Evolutionary conservation across 163 green algal genomes (phyloP), one percentile per base, ranked within the genome.

Genomic region (Prototheca wickerhamii): DNA sequence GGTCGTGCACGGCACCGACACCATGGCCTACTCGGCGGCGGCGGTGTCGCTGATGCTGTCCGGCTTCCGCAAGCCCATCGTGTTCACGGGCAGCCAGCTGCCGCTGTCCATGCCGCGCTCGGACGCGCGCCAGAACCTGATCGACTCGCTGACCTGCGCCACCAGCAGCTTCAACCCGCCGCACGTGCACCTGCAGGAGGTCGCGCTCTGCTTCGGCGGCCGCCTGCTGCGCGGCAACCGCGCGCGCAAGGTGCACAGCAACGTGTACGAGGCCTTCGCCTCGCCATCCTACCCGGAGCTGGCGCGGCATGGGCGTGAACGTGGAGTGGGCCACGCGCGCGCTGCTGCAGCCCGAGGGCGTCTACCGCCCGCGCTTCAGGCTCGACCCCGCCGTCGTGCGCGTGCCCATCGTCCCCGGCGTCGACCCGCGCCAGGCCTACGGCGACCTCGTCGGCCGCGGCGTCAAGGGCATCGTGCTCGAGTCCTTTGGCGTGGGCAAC

Each of bases 401-500:
- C 31, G 59, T 96, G 2, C 84, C 89, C 4, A 86, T 96, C 29
- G 79, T 95, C 23, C 87, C 89, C 0, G 90, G 89, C 26, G 74
- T 54, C 32, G 86, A 96, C 72, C 88, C 89, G 0, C 70, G 80
- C 1, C 37, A 70, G 42, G 62, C 71, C 32, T 95, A 94, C 62
- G 88, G 88, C 21, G 84, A 93, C 63, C 58, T 89, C 4, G 70
- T 72, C 29, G 70, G 34, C 4, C 56, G 85, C 7, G 81, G 84
- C 1, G 81, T 94, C 31, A 64, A 69, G 12, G 88, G 86, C 17
- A 65, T 92, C 2, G 78, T 91, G 25, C 76, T 91, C 29, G 89
- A 95, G 71, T 76, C 82, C 0, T 97, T 95, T 84, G 90, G 90
- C 2, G 86, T 95, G 20, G 90, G 89, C 68, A 97, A 97, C 85